Evolutionary conservation across 1,284 basidiomycete genomes (phyloP).

Genomic region (Rhodotorula glutinis): DNA sequence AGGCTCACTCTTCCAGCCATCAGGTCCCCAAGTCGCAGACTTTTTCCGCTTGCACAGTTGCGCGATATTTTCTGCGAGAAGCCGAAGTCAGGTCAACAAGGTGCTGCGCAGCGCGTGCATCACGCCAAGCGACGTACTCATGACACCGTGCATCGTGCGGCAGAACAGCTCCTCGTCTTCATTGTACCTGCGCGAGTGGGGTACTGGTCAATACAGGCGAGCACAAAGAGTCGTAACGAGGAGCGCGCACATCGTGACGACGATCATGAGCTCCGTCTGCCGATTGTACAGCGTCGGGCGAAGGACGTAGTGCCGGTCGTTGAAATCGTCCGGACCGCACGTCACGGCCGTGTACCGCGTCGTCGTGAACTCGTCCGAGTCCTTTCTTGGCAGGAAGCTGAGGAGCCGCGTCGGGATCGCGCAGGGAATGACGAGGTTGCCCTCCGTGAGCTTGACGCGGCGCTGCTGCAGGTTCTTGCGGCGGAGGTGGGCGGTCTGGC

Average conservation of each 20-base stretch:
- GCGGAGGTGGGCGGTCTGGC: slow-evolving; percentile 33
- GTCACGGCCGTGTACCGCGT: slow-evolving; percentile 75
- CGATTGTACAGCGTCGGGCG: slow-evolving; percentile 77
- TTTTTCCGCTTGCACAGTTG: slow-evolving; percentile 88
- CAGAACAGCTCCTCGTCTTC: slow-evolving; percentile 93
- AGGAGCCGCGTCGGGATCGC: slow-evolving; percentile 76
- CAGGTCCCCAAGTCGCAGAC: slow-evolving; percentile 90
- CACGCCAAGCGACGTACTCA: slow-evolving; percentile 53
- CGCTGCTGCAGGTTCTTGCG: slow-evolving; percentile 50
- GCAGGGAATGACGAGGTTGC: slow-evolving; percentile 80
- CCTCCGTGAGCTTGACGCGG: slow-evolving; percentile 59
- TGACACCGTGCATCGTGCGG: slow-evolving; percentile 91
- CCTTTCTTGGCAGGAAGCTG: slow-evolving; percentile 68
- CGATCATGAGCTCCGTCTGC: slow-evolving; percentile 62
- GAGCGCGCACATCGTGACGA: slow-evolving; percentile 1
- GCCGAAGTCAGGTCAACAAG: no score
- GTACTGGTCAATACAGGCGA: background rate
- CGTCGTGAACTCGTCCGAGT: slow-evolving; percentile 76
- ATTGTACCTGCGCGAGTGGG: slow-evolving; percentile 58
- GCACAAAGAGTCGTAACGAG: no score
- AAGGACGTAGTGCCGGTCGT: slow-evolving; percentile 73
- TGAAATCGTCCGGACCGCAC: slow-evolving; percentile 90
- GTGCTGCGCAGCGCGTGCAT: no score
- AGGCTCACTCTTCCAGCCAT: slow-evolving; percentile 84
- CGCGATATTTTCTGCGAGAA: slow-evolving; percentile 49